A percentile compares a stretch with the other conserved stretches of the same genome.
phyloP scores from a whole-genome alignment of 768 basidiomycete genomes.

The Suillus bovinus region DNA sequence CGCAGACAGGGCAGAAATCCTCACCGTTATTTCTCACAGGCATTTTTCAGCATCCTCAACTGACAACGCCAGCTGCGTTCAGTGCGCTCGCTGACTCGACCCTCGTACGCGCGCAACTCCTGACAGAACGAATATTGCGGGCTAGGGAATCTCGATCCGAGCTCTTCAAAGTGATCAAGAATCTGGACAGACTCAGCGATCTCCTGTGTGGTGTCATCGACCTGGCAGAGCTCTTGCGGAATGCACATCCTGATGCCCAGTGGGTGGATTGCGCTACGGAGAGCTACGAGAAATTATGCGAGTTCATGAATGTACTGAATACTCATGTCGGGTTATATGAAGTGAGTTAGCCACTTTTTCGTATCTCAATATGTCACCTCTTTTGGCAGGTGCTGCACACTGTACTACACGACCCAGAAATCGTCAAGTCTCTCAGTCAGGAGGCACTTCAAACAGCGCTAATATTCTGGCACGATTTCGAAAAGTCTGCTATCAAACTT shows the following conservation, averaged over 20 bases:
- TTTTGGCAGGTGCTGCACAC: conserved; percentile 60
- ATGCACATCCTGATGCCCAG: conserved; percentile 82
- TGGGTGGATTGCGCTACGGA: conserved; percentile 87
- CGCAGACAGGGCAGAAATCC: conserved; percentile 37
- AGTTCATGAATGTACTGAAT: conserved; percentile 97
- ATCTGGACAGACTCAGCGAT: conserved; percentile 94
- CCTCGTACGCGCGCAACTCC: conserved; percentile 71
- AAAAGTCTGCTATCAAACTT: conserved; percentile 93
- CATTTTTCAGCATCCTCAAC: conserved; percentile 77
- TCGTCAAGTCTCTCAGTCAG: conserved; percentile 63
- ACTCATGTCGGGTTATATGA: conserved; percentile 89
- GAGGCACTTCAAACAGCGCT: conserved; percentile 87
- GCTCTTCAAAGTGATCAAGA: conserved; percentile 87
- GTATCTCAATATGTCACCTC: neutral
- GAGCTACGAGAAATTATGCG: conserved; percentile 89
- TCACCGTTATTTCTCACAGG: conserved; percentile 63
- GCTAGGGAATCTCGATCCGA: conserved; percentile 74
- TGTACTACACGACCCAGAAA: conserved; percentile 66
- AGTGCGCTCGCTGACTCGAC: conserved; percentile 76
- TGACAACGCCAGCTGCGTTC: conserved; percentile 71
- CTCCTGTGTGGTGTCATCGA: conserved; percentile 96
- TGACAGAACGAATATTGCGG: conserved; percentile 82
- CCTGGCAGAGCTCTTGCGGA: conserved; percentile 89
- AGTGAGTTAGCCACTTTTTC: conserved; percentile 46
- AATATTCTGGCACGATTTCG: conserved; percentile 96